phyloP scores from a whole-genome alignment of 2,329 filamentous ascomycete species.

The Penicillium vulpinum region DNA sequence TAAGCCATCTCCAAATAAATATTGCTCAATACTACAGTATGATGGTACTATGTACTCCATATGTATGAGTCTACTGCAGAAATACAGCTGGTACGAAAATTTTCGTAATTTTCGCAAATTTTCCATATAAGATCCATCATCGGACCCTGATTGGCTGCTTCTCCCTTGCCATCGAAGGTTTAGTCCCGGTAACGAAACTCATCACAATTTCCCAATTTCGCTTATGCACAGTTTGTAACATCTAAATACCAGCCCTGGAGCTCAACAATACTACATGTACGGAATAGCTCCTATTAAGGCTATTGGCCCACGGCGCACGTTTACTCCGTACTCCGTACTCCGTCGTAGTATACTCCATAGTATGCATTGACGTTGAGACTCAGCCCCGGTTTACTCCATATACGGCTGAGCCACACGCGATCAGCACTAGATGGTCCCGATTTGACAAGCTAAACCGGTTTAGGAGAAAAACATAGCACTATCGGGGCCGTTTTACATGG shows the following conservation, averaged over 20 bases:
- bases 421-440: neutral
- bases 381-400: neutral
- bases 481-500: neutral
- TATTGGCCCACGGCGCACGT: neutral
- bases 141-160: slow-evolving; percentile 20
- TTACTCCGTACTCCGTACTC: neutral
- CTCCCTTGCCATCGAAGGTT: slow-evolving; percentile 4
- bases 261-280: neutral
- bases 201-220: slow-evolving; percentile 35
- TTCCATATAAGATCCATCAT: slow-evolving; percentile 21
- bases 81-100: slow-evolving; percentile 1
- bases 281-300: too few relatives aligned
- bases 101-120: slow-evolving; percentile 7
- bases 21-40: too few relatives aligned
- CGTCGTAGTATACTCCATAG: neutral
- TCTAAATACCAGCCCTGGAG: slow-evolving; percentile 15
- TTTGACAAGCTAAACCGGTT: neutral
- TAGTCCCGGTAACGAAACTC: slow-evolving; percentile 15
- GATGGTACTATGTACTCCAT: neutral
- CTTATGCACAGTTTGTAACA: slow-evolving; percentile 17
- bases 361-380: neutral
- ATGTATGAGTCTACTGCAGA: too few relatives aligned
- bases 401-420: neutral
- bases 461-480: neutral
- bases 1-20: neutral